Base-by-base conservation (phyloP, 1,284 basidiomycete species). In the Thelephora terrestris region DNA sequence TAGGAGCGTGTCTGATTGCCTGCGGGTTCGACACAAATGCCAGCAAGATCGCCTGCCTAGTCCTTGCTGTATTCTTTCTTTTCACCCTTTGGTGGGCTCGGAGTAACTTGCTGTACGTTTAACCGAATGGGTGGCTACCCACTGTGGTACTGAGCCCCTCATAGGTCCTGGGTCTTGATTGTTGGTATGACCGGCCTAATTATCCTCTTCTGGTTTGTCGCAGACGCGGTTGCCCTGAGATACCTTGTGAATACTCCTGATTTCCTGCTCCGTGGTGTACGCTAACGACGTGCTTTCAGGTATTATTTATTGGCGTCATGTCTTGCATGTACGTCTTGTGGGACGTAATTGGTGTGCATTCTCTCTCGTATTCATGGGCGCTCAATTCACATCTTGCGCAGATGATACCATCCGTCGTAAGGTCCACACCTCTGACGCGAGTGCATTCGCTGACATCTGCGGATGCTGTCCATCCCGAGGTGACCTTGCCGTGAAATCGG, bases 271-370 rank as follows among this genome's bases (percentile, higher is more conserved):
- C 7, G 16, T 18, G 16, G 25, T 3, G 16, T 42, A 20, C 39
- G 25, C 16, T 18, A 42, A 42, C 7, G 20, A 17, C 34, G 56
- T 32, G 47, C 63, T 16, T 47, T 65, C 59, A 94, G 77, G 76
- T 97, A 20, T 69, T 97, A 9, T 98, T 97, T 65, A 81, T 96
- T 48, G 94, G 93, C n/a, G 89, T 94, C 55, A 94, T 94, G 91
- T 89, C 82, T 7, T 87, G 87, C 63, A 72, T 95, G 65, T 94
- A 95, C 60, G 79, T 78, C 37, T 70, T 84, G 16, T 94, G 90
- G 88, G 91, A 94, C 58, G 83, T 94, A 49, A 73, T 91, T 47
- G 88, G 89, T 79, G 55, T 47, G 75, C 62, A 37, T 47, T 36
- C 29, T 12, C 37, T 25, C 6, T 10, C 18, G 23, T 1, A 14